Conservation (phyloP, 1,284 basidiomycete species). For the Chalciporus sp. region DNA sequence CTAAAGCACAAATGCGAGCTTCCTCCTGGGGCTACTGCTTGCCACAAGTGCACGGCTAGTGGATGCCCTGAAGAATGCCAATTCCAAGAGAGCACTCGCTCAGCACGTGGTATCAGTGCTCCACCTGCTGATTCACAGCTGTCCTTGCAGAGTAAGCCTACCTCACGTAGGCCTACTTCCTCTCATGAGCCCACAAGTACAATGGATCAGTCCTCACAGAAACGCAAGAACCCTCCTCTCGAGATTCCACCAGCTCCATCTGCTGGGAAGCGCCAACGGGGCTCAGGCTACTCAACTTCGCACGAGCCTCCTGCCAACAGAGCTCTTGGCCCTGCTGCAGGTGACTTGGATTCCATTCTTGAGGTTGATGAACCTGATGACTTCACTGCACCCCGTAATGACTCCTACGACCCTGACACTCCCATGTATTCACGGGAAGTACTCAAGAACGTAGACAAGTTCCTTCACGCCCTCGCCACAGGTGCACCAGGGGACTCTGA, state of each 20-base stretch:
- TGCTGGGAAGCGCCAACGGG: neutral
- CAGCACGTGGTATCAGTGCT: neutral
- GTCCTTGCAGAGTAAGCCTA: neutral
- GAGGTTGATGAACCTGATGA: too few relatives aligned
- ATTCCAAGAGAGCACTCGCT: neutral
- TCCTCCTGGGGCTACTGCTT: neutral
- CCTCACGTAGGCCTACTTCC: neutral
- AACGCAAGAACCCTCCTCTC: neutral
- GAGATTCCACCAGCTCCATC: neutral
- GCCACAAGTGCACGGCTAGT: neutral
- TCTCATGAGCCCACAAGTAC: neutral
- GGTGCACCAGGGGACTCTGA: too few relatives aligned
- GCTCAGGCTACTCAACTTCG: neutral
- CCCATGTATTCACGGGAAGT: too few relatives aligned
- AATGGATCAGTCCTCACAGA: too few relatives aligned
- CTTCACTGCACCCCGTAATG: too few relatives aligned
- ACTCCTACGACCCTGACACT: too few relatives aligned
- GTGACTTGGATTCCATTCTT: too few relatives aligned
- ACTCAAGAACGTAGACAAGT: too few relatives aligned
- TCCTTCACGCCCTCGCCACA: too few relatives aligned
- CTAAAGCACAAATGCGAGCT: neutral
- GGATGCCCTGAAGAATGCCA: neutral
- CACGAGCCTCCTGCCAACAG: neutral
- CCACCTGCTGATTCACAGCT: neutral
- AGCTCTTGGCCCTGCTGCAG: too few relatives aligned